Conservation (phyloP, 2,329 filamentous ascomycete species). For the Cercospora nicotianae region DNA sequence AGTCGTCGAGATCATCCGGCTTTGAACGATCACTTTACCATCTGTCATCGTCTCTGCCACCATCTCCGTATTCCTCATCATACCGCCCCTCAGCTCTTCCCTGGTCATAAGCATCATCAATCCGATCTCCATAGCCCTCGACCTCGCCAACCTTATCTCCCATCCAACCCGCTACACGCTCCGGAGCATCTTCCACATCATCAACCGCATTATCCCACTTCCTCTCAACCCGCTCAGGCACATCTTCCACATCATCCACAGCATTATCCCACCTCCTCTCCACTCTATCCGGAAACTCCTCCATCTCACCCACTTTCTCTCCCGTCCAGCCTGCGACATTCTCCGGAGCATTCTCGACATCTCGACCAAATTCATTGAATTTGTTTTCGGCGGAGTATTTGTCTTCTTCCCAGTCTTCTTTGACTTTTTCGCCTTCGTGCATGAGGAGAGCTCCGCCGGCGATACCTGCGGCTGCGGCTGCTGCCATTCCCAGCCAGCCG, state of each 20-base stretch:
- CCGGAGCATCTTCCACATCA: slow-evolving; percentile 41
- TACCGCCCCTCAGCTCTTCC: slow-evolving; percentile 40
- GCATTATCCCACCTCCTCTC: slow-evolving; percentile 39
- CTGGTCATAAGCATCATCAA: slow-evolving; percentile 48
- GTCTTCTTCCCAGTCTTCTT: slow-evolving; percentile 31
- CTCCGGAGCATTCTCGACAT: slow-evolving; percentile 45
- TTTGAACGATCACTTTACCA: background rate
- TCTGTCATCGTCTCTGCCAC: slow-evolving; percentile 15
- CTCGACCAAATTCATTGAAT: slow-evolving; percentile 29
- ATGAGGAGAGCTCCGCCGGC: slow-evolving; percentile 48
- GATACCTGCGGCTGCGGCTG: slow-evolving; percentile 45
- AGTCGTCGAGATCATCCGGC: too few relatives aligned
- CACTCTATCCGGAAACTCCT: slow-evolving; percentile 41
- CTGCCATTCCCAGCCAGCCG: slow-evolving; percentile 41
- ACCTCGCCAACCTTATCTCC: slow-evolving; percentile 47
- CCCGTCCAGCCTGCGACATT: slow-evolving; percentile 48
- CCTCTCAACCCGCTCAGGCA: slow-evolving; percentile 40
- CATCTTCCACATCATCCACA: slow-evolving; percentile 44
- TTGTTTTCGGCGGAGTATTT: slow-evolving; percentile 14
- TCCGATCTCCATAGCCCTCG: slow-evolving; percentile 41
- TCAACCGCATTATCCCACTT: slow-evolving; percentile 37
- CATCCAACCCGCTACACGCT: slow-evolving; percentile 37
- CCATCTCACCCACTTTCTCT: slow-evolving; percentile 44
- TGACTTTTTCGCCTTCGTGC: slow-evolving; percentile 48
- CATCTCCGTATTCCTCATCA: slow-evolving; percentile 15